These are phyloP conservation scores for Jackrogersella minutella DNA, from an alignment of 495 filamentous ascomycete species.

Conservation along the genomic window DNA sequence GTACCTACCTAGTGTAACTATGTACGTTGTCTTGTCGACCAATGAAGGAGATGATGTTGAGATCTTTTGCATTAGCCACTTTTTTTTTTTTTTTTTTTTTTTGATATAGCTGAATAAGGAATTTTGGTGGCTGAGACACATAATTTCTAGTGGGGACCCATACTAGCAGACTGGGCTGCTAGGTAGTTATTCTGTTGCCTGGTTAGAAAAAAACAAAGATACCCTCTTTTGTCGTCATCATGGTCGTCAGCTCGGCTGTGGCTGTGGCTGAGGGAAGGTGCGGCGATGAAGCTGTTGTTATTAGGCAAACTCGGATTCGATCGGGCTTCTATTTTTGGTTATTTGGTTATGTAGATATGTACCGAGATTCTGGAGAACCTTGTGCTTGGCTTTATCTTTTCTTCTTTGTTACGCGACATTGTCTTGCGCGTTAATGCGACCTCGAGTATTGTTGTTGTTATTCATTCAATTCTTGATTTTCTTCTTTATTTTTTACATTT, in stretches of 20 bases:
- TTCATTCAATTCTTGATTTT: neutral
- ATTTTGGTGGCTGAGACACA: neutral
- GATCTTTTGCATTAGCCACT: neutral
- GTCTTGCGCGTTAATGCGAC: slow-evolving; percentile 15
- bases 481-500: neutral
- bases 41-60: neutral
- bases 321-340: slow-evolving; percentile 29
- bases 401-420: slow-evolving; percentile 22
- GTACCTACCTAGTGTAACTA: no score
- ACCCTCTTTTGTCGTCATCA: slow-evolving; percentile 11
- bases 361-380: slow-evolving; percentile 19
- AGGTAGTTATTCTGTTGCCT: slow-evolving; percentile 16
- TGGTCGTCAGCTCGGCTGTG: slow-evolving; percentile 37
- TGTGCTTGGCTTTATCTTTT: slow-evolving; percentile 11
- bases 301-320: slow-evolving; percentile 9
- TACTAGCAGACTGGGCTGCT: no score
- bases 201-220: no score
- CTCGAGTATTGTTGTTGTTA: neutral
- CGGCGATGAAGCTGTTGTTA: slow-evolving; percentile 28
- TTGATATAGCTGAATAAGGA: neutral
- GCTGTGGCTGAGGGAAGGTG: slow-evolving; percentile 18
- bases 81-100: no score
- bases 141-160: no score
- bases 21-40: neutral
- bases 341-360: slow-evolving; percentile 6